These are phyloP conservation scores for Wallacemonas sp. DNA, from an alignment of 208 protist species.

Conservation along the genomic window DNA sequence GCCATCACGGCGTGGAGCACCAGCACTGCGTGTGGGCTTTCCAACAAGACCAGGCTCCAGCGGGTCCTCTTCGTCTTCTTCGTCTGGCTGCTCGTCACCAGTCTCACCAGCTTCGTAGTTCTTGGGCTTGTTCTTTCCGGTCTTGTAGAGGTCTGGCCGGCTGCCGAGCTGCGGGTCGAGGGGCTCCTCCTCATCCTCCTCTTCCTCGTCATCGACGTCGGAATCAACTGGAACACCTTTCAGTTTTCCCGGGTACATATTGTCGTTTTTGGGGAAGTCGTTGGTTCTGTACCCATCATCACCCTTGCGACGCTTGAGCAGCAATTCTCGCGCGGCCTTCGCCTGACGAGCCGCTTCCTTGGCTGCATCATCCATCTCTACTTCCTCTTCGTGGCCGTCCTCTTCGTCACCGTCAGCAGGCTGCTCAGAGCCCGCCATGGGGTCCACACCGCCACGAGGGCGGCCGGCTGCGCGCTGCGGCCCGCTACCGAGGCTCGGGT, in stretches of 20 bases:
- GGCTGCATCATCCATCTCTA: conserved; percentile 15
- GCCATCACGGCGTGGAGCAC: conserved; percentile 5
- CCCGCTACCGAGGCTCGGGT: background rate
- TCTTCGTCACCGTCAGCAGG: too few relatives aligned
- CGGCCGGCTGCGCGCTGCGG: background rate
- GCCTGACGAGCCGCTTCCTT: conserved; percentile 17
- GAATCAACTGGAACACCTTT: background rate
- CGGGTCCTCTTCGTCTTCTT: conserved; percentile 8
- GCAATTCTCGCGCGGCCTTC: conserved; percentile 8
- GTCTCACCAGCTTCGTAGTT: conserved; percentile 12
- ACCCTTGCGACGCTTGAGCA: conserved; percentile 1
- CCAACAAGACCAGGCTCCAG: background rate
- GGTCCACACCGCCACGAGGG: background rate
- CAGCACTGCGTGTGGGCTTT: background rate
- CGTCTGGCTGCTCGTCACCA: conserved; percentile 8
- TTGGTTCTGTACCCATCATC: background rate
- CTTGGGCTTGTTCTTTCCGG: conserved; percentile 7
- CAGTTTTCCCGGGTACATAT: conserved; percentile 1
- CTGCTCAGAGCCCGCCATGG: conserved; percentile 1
- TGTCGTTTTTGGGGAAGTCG: background rate
- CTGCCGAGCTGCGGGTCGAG: conserved; percentile 1
- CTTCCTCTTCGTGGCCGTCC: too few relatives aligned
- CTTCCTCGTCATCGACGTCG: background rate
- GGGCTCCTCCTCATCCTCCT: conserved; percentile 18
- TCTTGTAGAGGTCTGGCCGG: conserved; percentile 13